Conservation (phyloP, 257 asterid genomes). For the Solanum corneliomulleri region DNA sequence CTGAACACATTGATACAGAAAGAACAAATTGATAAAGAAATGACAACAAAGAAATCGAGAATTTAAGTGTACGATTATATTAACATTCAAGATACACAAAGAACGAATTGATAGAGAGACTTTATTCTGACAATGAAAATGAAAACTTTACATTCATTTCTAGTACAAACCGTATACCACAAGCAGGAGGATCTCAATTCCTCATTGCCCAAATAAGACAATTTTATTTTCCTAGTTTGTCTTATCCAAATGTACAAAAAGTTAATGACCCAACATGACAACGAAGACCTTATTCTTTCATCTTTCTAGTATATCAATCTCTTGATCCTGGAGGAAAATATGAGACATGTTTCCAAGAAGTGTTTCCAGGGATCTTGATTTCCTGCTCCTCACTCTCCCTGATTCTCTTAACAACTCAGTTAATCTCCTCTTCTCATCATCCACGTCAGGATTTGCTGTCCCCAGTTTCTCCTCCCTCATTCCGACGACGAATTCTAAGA, state of each 20-base stretch:
- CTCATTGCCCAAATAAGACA: not conserved
- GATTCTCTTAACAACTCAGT: slow-evolving; percentile 55
- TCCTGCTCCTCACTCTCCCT: slow-evolving; percentile 55
- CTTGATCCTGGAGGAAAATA: slow-evolving; percentile 7
- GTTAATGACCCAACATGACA: not conserved
- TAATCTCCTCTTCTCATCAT: slow-evolving; percentile 67
- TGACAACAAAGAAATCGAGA: slow-evolving; percentile 1
- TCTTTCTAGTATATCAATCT: slow-evolving; percentile 27
- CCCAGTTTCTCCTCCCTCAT: slow-evolving; percentile 91
- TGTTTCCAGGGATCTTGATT: slow-evolving; percentile 55
- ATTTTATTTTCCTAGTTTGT: not conserved
- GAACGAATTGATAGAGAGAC: not conserved
- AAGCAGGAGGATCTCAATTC: not conserved
- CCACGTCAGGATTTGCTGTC: slow-evolving; percentile 76
- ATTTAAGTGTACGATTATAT: not conserved
- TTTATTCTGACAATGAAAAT: slow-evolving; percentile 4
- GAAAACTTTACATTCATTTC: not conserved
- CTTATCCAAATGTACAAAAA: not conserved
- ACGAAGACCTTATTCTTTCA: not conserved
- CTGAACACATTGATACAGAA: not conserved
- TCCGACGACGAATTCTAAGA: slow-evolving; percentile 67
- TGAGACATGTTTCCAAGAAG: slow-evolving; percentile 42
- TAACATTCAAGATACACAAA: not conserved
- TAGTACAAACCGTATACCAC: not conserved
- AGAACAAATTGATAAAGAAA: slow-evolving; percentile 10